Conservation (phyloP, 495 filamentous ascomycete species). For the Choiromyces venosus region DNA sequence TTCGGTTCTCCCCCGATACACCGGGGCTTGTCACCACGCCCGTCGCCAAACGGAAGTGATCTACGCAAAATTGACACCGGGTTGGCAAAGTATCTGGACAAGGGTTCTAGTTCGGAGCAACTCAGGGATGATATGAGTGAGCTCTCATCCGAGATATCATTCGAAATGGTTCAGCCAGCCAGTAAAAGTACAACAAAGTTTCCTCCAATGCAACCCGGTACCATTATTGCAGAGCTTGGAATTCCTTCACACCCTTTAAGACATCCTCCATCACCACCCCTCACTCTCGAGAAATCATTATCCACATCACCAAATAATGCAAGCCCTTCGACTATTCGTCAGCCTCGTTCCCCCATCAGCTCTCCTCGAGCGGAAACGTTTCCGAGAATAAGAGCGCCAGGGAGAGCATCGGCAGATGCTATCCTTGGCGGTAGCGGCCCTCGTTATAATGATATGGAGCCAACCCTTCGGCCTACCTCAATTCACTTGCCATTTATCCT, state of each 20-base stretch:
- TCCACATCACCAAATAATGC: conserved; percentile 46
- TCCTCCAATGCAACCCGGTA: conserved; percentile 40
- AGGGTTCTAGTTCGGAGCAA: conserved; percentile 12
- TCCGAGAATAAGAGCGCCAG: background rate
- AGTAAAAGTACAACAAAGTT: conserved; percentile 43
- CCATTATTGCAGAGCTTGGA: conserved; percentile 49
- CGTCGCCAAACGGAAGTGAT: conserved; percentile 30
- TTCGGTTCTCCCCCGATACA: conserved; percentile 48
- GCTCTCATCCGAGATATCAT: conserved; percentile 73
- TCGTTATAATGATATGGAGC: conserved; percentile 8
- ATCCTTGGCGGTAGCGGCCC: background rate
- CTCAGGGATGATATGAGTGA: conserved; percentile 64
- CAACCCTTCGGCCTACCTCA: conserved; percentile 36
- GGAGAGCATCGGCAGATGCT: background rate
- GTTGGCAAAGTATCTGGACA: conserved; percentile 26
- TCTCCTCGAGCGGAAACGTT: conserved; percentile 9
- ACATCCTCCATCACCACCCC: conserved; percentile 71
- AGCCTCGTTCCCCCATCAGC: background rate
- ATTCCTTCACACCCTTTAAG: conserved; percentile 62
- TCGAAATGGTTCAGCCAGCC: conserved; percentile 53
- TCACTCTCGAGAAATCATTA: conserved; percentile 62
- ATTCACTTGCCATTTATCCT: conserved; percentile 85
- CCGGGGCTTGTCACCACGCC: conserved; percentile 36
- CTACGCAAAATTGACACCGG: conserved; percentile 24
- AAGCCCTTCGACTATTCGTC: conserved; percentile 11